These are phyloP conservation scores for Penicillium sp. DNA, from an alignment of 2,329 filamentous ascomycete genomes.

Conservation along the genomic window DNA sequence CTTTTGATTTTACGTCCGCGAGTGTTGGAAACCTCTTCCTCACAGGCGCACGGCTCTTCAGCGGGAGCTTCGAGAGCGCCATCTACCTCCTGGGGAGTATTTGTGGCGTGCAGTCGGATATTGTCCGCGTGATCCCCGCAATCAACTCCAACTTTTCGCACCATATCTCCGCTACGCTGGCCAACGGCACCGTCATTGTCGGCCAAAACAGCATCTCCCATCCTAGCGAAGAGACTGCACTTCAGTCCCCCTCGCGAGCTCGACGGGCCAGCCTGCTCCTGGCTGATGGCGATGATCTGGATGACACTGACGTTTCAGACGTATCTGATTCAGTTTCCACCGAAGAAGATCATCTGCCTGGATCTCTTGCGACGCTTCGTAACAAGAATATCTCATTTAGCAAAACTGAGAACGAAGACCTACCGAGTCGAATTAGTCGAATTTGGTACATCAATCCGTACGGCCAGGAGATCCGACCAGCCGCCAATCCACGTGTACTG, in stretches of 20 bases:
- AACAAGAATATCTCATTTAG: constrained; percentile 81
- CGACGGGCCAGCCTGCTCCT: constrained; percentile 41
- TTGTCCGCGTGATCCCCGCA: constrained; percentile 80
- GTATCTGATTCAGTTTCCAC: constrained; percentile 41
- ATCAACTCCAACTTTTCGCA: constrained; percentile 96
- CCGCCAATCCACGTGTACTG: constrained; percentile 79
- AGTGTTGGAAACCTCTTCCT: constrained; percentile 80
- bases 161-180: constrained; percentile 84
- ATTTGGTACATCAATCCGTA: constrained; percentile 99
- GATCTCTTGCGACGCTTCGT: constrained; percentile 77
- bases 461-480: constrained; percentile 89
- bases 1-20: constrained; percentile 77
- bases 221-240: constrained; percentile 68
- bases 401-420: constrained; percentile 78
- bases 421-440: constrained; percentile 75
- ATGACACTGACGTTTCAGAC: constrained; percentile 35
- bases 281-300: constrained; percentile 38
- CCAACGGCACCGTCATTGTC: constrained; percentile 76
- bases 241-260: constrained; percentile 33
- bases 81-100: constrained; percentile 89
- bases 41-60: constrained; percentile 85
- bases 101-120: constrained; percentile 74
- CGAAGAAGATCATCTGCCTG: constrained; percentile 53
- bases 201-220: constrained; percentile 94
- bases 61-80: constrained; percentile 87